These are phyloP conservation scores for Phytopythium cucurbitacearum DNA, from an alignment of 352 stramenopile species.

Conservation along the genomic window DNA sequence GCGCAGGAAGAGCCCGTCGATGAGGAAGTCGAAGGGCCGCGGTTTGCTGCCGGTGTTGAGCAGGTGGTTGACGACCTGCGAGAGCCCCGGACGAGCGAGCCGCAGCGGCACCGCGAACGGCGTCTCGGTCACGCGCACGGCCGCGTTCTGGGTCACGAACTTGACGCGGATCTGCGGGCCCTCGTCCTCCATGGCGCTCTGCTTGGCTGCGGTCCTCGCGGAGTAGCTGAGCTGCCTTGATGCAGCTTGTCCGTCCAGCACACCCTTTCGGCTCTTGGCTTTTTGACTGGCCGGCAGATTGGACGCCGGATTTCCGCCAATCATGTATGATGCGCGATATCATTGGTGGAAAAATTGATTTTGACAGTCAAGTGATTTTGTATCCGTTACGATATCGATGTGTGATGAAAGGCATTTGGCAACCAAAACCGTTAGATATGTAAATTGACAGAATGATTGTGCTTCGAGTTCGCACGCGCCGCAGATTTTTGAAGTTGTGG, in stretches of 20 bases:
- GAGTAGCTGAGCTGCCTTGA: no score
- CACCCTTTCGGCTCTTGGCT: constrained; percentile 2
- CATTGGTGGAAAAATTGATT: no score
- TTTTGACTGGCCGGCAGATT: constrained; percentile 6
- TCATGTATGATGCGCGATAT: not conserved
- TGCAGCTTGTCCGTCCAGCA: not conserved
- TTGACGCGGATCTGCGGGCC: constrained; percentile 75
- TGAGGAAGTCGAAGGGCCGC: constrained; percentile 85
- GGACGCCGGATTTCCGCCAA: not conserved
- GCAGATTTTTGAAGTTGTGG: no score
- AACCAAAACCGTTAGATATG: no score
- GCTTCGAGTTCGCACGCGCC: no score
- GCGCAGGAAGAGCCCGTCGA: constrained; percentile 71
- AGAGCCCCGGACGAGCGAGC: constrained; percentile 76
- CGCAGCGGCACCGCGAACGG: constrained; percentile 83
- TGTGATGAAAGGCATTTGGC: no score
- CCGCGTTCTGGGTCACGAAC: constrained; percentile 86
- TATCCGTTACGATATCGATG: no score
- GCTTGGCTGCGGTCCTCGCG: not conserved
- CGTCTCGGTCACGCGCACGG: constrained; percentile 87
- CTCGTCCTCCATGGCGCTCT: constrained; percentile 29
- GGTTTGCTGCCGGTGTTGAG: constrained; percentile 41
- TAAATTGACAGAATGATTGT: no score
- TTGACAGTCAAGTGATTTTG: no score
- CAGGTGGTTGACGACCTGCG: constrained; percentile 88